A percentile compares a stretch with the other conserved stretches of the same genome.
Conservation (phyloP, 2,329 filamentous ascomycete genomes). For the Venturia oleaginea region DNA sequence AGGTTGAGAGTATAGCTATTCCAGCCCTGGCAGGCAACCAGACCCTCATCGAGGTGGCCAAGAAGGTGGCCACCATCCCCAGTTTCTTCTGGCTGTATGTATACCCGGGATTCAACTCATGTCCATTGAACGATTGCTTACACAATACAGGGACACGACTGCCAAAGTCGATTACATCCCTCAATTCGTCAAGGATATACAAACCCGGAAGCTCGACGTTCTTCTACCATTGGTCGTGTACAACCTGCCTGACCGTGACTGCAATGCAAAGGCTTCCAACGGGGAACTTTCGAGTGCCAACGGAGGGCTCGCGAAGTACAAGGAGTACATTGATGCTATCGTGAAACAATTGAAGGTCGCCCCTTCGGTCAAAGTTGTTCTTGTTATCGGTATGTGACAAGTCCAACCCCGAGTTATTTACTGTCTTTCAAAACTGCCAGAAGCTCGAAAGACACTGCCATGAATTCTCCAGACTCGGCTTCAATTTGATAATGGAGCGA, state of each 20-base stretch:
- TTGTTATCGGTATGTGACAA: conserved; percentile 37
- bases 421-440: too few species aligned
- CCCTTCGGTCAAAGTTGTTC: conserved; percentile 42
- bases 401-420: background rate
- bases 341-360: conserved; percentile 44
- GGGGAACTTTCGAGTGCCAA: conserved; percentile 51
- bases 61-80: conserved; percentile 39
- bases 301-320: conserved; percentile 41
- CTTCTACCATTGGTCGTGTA: conserved; percentile 51
- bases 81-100: conserved; percentile 45
- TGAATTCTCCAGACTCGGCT: background rate
- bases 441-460: background rate
- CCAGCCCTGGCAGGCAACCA: conserved; percentile 42
- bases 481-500: too few species aligned
- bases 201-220: conserved; percentile 39
- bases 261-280: conserved; percentile 54
- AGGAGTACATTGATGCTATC: conserved; percentile 47
- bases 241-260: conserved; percentile 55
- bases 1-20: conserved; percentile 47
- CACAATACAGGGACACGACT: conserved; percentile 32
- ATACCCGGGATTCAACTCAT: background rate
- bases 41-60: conserved; percentile 42
- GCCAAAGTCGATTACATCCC: conserved; percentile 42
- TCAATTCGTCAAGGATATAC: conserved; percentile 41
- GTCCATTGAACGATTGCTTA: background rate